phyloP scores from a whole-genome alignment of 495 filamentous ascomycete species.

The Penicillium ochrochloron region DNA sequence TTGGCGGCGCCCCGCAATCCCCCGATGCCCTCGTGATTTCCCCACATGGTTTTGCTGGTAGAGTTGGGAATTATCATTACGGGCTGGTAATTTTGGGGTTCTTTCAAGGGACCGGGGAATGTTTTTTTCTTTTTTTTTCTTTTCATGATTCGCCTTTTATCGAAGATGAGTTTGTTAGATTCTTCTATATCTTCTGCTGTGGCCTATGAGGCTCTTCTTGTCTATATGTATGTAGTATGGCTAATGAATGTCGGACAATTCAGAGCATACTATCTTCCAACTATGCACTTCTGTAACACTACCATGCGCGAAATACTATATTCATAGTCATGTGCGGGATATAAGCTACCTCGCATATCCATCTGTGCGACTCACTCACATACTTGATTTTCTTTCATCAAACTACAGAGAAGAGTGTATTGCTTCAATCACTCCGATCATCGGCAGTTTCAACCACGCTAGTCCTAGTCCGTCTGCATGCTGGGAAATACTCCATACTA shows the following conservation, averaged over 20 bases:
- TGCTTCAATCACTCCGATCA: not conserved
- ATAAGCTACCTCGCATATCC: not conserved
- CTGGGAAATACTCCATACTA: not conserved
- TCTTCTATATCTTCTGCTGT: not conserved
- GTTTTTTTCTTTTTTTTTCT: not conserved
- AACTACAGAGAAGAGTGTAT: too few relatives aligned
- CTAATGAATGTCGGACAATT: not conserved
- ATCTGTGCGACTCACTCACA: not conserved
- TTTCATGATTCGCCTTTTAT: not conserved
- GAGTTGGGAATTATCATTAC: not conserved
- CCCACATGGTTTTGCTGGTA: constrained; percentile 8
- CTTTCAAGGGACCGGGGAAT: not conserved
- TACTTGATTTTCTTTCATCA: not conserved
- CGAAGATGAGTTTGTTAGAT: not conserved
- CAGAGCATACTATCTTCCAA: not conserved
- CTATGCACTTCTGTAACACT: not conserved
- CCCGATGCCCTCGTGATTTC: constrained; percentile 17
- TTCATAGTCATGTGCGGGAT: not conserved
- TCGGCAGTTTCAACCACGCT: not conserved
- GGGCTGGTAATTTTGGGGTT: not conserved
- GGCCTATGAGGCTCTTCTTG: too few relatives aligned
- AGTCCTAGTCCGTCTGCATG: not conserved
- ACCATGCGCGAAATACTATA: not conserved
- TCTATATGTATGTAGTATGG: not conserved
- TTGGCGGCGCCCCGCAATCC: constrained; percentile 18